Evolutionary conservation across 192 early-diverging fungal species (phyloP), one percentile per base, ranked within the genome.

Genomic region (Endogone sp.): DNA sequence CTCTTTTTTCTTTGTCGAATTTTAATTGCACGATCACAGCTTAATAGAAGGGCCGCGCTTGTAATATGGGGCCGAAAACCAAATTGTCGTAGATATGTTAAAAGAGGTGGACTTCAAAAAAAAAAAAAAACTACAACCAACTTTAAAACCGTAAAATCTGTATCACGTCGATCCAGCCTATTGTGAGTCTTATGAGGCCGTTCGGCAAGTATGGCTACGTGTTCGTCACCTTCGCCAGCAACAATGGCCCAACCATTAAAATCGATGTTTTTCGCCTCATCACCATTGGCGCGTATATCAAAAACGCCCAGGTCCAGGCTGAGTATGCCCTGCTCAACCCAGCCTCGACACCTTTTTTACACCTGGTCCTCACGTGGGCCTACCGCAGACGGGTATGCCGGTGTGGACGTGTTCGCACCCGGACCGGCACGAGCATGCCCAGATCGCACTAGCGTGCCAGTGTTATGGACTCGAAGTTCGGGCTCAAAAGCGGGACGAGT

Each of bases 281-380:
- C 32, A 87, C 91, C 21, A 96, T 98, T 16, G 97, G 97, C 25
- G 97, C 97, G 0, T 95, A 92, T 67, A 90, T 94, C 13, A 91
- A 87, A 56, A 82, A 91, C 60, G 81, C 85, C 49, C 93, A 96
- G 89, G 90, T 93, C 83, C 82, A 88, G 63, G 91, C 95, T 10
- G 90, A 94, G 71, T 93, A 99, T 78, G 87, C 88, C 2, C 78
- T 99, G 57, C 80, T 93, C 27, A 95, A 60, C 80, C 82, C 6
- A 90, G 91, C 13, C 83, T 82, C 30, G 94, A 98, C 72, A 79
- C 87, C 13, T n/a, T n/a, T 80, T 87, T 2, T 95, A 89, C 82
- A 97, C 93, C 1, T 99, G 95, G 94, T 86, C 88, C 66, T 93
- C 91, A 32, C 86, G 92, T 58, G 96, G 96, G 9, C 97, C 97